Evolutionary conservation across 2,329 filamentous ascomycete genomes (phyloP).

Genomic region (Phialemoniopsis sp.): DNA sequence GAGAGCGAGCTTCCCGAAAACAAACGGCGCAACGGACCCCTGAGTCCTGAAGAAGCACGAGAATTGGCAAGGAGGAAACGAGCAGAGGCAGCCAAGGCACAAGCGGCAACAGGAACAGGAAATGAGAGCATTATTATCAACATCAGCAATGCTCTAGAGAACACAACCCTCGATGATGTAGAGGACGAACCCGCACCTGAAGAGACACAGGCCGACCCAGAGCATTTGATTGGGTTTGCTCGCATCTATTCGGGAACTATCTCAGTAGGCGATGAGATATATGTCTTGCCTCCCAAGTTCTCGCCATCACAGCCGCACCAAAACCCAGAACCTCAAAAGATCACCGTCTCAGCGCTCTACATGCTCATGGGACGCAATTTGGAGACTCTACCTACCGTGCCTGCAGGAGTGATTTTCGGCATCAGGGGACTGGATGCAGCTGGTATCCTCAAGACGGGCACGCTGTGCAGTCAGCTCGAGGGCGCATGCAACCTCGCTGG

Average conservation of each 20-base stretch:
- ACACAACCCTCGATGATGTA: slow-evolving; percentile 19
- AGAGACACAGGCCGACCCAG: slow-evolving; percentile 64
- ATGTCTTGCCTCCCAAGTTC: slow-evolving; percentile 91
- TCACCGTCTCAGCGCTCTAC: slow-evolving; percentile 84
- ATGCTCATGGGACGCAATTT: slow-evolving; percentile 92
- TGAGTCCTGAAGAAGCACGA: slow-evolving; percentile 85
- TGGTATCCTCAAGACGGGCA: slow-evolving; percentile 92
- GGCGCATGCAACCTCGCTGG: slow-evolving; percentile 90
- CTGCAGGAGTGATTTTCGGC: slow-evolving; percentile 91
- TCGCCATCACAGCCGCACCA: slow-evolving; percentile 73
- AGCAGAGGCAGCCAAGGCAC: slow-evolving; percentile 78
- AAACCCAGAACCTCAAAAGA: slow-evolving; percentile 70
- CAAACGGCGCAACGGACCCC: slow-evolving; percentile 64
- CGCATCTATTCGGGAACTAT: slow-evolving; percentile 89
- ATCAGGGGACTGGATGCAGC: slow-evolving; percentile 83
- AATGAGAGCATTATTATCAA: too few relatives aligned
- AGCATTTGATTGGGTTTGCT: slow-evolving; percentile 92
- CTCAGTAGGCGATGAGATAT: slow-evolving; percentile 84
- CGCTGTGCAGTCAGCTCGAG: slow-evolving; percentile 80
- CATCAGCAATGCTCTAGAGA: too few relatives aligned
- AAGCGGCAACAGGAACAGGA: slow-evolving; percentile 45
- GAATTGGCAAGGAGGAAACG: slow-evolving; percentile 85
- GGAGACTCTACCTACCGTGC: slow-evolving; percentile 77
- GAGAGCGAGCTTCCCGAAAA: slow-evolving; percentile 90
- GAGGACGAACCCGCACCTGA: slow-evolving; percentile 40